Evolutionary conservation across 768 basidiomycete species (phyloP), one percentile per base, ranked within the genome.

Genomic region (Phylloporus scabripes): DNA sequence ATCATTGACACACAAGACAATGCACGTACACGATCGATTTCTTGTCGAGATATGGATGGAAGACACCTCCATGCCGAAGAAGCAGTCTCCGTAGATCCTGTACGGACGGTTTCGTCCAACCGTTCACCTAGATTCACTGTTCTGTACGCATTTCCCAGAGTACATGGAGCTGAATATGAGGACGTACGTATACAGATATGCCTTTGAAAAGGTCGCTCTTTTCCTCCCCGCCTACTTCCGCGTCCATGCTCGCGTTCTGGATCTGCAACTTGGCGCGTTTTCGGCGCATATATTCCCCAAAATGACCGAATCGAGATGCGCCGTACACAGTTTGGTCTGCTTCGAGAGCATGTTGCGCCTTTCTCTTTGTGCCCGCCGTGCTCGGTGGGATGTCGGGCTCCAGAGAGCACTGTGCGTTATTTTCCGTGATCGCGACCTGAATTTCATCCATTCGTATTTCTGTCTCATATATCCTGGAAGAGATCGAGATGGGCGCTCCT

Each of bases 241-340:
- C 51, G 23, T 66, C 61, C 31, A 77, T 59, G 47, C 67, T 65
- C 29, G 63, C 62, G 52, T 92, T 90, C 69, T 92, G 88, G 5
- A 91, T 81, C 57, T 87, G 88, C 42, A 98, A 65, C 65, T 98
- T 98, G 26, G 87, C 85, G 2, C 95, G 80, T 69, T 97, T 97
- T 51, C 92, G 75, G 2, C 75, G 68, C 90, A 96, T 92, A 61
- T 96, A 97, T 60, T 93, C 84, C 0, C 87, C 88, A 53, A 82
- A 90, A 1, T 80, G 81, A 12, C 90, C 92, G 63, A 94, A 97
- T 31, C 73, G 78, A 26, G 85, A 80, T 3, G 87, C 79, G 0
- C 85, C 89, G 62, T 94, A 96, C 8, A 79, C 75, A 20, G 74
- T 72, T 9, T 72, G 68, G 44, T 75, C 70, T 12, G 66, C 64